A percentile compares a stretch with the other conserved stretches of the same genome.
Evolutionary conservation across 148 eudicot species (phyloP).

Genomic region (Agrostemma githago): DNA sequence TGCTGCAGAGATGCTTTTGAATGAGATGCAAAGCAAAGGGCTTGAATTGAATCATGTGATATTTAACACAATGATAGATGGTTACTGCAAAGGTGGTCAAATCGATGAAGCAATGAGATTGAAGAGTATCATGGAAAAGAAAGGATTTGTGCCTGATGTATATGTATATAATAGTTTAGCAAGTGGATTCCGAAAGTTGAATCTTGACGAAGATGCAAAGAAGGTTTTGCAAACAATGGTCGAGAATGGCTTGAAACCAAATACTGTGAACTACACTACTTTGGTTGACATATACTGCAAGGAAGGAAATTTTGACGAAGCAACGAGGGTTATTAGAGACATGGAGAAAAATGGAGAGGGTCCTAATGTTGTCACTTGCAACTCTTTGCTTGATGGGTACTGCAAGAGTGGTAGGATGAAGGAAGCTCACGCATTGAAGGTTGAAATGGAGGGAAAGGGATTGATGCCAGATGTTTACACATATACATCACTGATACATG

Average conservation of each 20-base stretch:
- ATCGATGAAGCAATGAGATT: constrained; percentile 57
- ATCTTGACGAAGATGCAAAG: constrained; percentile 70
- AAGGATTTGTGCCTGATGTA: constrained; percentile 57
- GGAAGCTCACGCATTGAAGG: constrained; percentile 52
- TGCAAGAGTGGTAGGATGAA: constrained; percentile 59
- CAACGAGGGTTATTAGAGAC: constrained; percentile 46
- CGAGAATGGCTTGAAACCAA: constrained; percentile 54
- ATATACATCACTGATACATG: constrained; percentile 66
- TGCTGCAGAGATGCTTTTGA: constrained; percentile 54
- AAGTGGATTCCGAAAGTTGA: constrained; percentile 53
- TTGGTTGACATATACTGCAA: constrained; percentile 61
- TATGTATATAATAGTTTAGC: constrained; percentile 59
- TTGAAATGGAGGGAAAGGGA: constrained; percentile 56
- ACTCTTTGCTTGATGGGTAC: constrained; percentile 64
- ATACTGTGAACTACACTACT: constrained; percentile 53
- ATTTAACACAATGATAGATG: constrained; percentile 64
- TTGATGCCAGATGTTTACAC: constrained; percentile 60
- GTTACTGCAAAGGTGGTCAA: constrained; percentile 64
- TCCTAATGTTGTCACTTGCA: constrained; percentile 69
- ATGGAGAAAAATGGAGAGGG: constrained; percentile 54
- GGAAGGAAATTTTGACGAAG: constrained; percentile 74
- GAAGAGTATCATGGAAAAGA: constrained; percentile 55
- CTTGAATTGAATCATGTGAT: constrained; percentile 55
- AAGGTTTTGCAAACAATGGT: constrained; percentile 49
- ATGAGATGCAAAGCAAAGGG: constrained; percentile 78